A percentile compares a stretch with the other conserved stretches of the same genome.
Conservation (phyloP, 2,329 filamentous ascomycete genomes). For the Acephala macrosclerotiorum region DNA sequence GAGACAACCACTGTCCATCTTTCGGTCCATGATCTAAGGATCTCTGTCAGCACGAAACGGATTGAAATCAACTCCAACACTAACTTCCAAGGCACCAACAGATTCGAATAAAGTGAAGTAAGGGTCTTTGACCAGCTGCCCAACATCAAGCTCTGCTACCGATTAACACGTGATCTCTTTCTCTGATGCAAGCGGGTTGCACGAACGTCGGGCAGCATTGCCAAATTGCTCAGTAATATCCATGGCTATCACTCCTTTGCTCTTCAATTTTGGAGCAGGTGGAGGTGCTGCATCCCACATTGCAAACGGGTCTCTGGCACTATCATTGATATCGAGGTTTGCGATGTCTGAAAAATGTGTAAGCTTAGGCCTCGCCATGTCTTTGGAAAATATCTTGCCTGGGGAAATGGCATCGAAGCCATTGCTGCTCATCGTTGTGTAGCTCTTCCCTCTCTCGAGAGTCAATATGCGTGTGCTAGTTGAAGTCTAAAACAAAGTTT, state of each 20-base stretch:
- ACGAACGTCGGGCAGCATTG: slow-evolving; percentile 60
- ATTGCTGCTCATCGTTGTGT: slow-evolving; percentile 38
- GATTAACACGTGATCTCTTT: slow-evolving; percentile 38
- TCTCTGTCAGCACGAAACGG: not conserved
- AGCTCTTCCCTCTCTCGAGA: slow-evolving; percentile 4
- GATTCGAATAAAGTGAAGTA: slow-evolving; percentile 94
- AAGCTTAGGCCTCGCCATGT: slow-evolving; percentile 19
- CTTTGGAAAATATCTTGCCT: slow-evolving; percentile 28
- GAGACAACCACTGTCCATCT: slow-evolving; percentile 96
- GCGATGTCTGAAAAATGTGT: slow-evolving; percentile 36
- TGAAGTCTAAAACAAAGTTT: slow-evolving; percentile 3
- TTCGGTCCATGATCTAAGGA: slow-evolving; percentile 92
- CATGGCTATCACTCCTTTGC: slow-evolving; percentile 58
- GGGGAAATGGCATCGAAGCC: slow-evolving; percentile 34
- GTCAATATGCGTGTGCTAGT: not conserved
- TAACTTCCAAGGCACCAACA: slow-evolving; percentile 82
- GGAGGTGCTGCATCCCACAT: slow-evolving; percentile 39
- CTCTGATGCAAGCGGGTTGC: slow-evolving; percentile 11
- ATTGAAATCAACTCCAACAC: slow-evolving; percentile 21
- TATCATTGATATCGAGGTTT: slow-evolving; percentile 40
- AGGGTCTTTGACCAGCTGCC: slow-evolving; percentile 92
- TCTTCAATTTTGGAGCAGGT: slow-evolving; percentile 42
- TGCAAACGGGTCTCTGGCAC: slow-evolving; percentile 33
- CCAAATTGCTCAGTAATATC: slow-evolving; percentile 67
- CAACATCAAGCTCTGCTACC: slow-evolving; percentile 73